These are phyloP conservation scores for Syzygium grande DNA, from an alignment of 345 rosid species.

Conservation along the genomic window DNA sequence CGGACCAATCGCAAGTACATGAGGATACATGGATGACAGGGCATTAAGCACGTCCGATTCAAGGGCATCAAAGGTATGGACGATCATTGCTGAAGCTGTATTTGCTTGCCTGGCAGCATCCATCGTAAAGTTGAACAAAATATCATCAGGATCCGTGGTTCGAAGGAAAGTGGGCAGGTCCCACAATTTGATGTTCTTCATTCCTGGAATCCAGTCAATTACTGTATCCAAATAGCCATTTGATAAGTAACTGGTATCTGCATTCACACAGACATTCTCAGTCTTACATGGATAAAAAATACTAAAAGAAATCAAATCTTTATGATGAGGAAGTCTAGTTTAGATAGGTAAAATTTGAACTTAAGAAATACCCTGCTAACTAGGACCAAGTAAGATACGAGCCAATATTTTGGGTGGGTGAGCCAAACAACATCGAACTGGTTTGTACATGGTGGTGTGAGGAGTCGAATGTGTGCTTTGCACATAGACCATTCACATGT, in stretches of 20 bases:
- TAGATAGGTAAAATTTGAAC: background rate
- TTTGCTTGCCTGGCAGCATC: background rate
- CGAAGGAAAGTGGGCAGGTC: conserved; percentile 3
- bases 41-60: conserved; percentile 2
- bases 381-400: background rate
- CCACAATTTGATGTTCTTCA: background rate
- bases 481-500: background rate
- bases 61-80: conserved; percentile 1
- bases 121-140: background rate
- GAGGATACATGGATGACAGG: background rate
- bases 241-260: background rate
- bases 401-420: background rate
- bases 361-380: background rate
- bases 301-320: background rate
- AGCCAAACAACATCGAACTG: background rate
- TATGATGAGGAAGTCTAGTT: background rate
- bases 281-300: background rate
- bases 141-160: background rate
- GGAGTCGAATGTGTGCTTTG: background rate
- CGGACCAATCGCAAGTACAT: background rate
- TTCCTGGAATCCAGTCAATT: conserved; percentile 7
- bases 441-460: background rate
- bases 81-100: background rate
- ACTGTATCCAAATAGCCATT: background rate
- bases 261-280: background rate